Conservation (phyloP, 73 alveolate genomes). For the Paramecium octaurelia region DNA sequence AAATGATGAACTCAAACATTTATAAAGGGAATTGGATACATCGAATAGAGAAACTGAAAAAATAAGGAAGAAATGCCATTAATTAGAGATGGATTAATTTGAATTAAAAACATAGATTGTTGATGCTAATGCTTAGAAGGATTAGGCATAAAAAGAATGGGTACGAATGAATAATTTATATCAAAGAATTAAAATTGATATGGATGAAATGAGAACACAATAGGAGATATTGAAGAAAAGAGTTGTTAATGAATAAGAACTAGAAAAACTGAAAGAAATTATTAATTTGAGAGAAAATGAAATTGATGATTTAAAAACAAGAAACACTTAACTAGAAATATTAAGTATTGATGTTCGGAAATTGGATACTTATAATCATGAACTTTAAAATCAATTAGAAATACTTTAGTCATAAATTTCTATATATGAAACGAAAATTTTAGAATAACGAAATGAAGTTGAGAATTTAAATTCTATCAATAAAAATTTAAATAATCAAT, state of each 20-base stretch:
- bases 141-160: neutral
- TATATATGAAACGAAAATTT: neutral
- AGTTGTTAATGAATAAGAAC: constrained; percentile 2
- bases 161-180: neutral
- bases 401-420: neutral
- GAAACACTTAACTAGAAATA: constrained; percentile 38
- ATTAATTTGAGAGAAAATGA: neutral
- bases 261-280: neutral
- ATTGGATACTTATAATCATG: neutral
- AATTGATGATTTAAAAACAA: constrained; percentile 20
- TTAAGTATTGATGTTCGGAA: neutral
- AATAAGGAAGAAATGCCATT: constrained; percentile 1
- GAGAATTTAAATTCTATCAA: neutral
- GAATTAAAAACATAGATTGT: constrained; percentile 12
- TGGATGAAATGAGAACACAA: neutral
- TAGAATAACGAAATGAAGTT: neutral
- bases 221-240: neutral
- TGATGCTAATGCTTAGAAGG: constrained; percentile 40
- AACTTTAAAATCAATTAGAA: neutral
- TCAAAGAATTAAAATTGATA: neutral
- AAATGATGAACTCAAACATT: neutral
- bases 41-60: constrained; percentile 17
- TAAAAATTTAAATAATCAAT: neutral
- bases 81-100: constrained; percentile 39
- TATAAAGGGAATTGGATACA: neutral